Base-by-base conservation (phyloP, 2,329 filamentous ascomycete genomes). In the Fusarium subtropicale region DNA sequence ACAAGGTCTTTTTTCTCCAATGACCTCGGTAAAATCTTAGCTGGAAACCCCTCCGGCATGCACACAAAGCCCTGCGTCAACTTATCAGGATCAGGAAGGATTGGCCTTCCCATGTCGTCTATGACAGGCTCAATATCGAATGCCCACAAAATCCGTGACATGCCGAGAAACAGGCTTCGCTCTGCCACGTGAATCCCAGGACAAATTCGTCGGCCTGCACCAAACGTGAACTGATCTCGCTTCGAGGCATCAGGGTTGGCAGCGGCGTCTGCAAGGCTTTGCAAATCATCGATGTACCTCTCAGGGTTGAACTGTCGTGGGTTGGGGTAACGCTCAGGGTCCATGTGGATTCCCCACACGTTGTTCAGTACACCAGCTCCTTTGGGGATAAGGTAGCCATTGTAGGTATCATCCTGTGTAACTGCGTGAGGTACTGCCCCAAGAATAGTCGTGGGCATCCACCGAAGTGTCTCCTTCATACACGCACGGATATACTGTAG, bases 311-410 rank as follows among this genome's bases (percentile, higher is more conserved):
- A 82, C 2, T 42, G 28, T 3, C 68, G 64, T 0, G 79, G 79
- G 24, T 78, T 54, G 0, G 86, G 82, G 76, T 93, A 92, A 3
- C 87, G 87, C 36, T 89, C 87, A 3, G 88, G 86, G 72, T 93
- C 91, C 76, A 92, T 91, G 26, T 90, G 85, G 18, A 80, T 68
- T 24, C 71, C 76, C 62, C 75, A 79, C 8, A 74, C 59, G 2
- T 71, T 68, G 5, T 59, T 59, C 2, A 79, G 52, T 5, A 78
- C 46, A 9, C 66, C 56, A 1, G 78, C 55, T 0, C 72, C 76
- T 24, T 76, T 72, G 2, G 78, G 78, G 6, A 79, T 76, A 0
- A 39, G 50, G 42, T 74, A 74, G 0, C 71, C 73, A 11, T 58
- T 51, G n/a, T 66, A 75, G 0, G 60, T 42, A 18, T 75, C 61